Percentiles rank a stretch among this genome's conserved stretches.
These are phyloP conservation scores for Pythium scleroteichum DNA, from an alignment of 352 stramenopile genomes.

Conservation along the genomic window DNA sequence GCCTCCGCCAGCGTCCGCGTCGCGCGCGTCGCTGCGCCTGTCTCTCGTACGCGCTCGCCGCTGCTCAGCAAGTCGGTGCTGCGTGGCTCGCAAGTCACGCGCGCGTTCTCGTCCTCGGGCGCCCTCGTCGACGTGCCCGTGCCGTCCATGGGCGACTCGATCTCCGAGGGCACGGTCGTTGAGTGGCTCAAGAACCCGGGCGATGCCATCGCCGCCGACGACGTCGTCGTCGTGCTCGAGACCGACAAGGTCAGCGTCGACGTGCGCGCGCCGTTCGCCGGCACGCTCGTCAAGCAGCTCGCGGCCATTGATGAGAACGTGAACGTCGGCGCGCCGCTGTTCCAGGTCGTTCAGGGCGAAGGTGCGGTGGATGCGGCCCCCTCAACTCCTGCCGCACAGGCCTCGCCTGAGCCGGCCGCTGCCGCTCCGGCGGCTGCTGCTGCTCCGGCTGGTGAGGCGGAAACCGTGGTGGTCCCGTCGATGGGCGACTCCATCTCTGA, in stretches of 20 bases:
- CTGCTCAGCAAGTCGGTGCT: not conserved
- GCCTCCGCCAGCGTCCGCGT: slow-evolving; percentile 3
- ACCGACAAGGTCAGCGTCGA: slow-evolving; percentile 93
- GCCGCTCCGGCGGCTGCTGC: slow-evolving; percentile 14
- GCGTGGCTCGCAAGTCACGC: slow-evolving; percentile 18
- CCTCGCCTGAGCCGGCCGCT: slow-evolving; percentile 25
- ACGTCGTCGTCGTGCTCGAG: slow-evolving; percentile 98
- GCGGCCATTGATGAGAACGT: slow-evolving; percentile 94
- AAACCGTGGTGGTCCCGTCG: slow-evolving; percentile 71
- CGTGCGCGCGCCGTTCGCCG: slow-evolving; percentile 90
- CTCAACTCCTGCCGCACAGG: slow-evolving; percentile 17
- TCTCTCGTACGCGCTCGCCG: not conserved
- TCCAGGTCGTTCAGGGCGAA: slow-evolving; percentile 90
- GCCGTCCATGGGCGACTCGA: slow-evolving; percentile 94
- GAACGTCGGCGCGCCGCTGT: slow-evolving; percentile 91
- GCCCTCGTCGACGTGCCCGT: slow-evolving; percentile 67
- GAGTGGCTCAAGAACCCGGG: slow-evolving; percentile 94
- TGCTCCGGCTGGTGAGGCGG: slow-evolving; percentile 33
- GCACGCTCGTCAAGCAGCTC: slow-evolving; percentile 90
- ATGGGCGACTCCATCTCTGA: slow-evolving; percentile 97
- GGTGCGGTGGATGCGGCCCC: slow-evolving; percentile 27
- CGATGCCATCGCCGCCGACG: slow-evolving; percentile 92
- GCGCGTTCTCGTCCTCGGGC: slow-evolving; percentile 40
- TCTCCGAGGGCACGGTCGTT: slow-evolving; percentile 97
- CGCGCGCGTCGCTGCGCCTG: not conserved